Evolutionary conservation across 2,329 filamentous ascomycete genomes (phyloP), one percentile per base, ranked within the genome.

Genomic region (Ceratocystis cubensis): DNA sequence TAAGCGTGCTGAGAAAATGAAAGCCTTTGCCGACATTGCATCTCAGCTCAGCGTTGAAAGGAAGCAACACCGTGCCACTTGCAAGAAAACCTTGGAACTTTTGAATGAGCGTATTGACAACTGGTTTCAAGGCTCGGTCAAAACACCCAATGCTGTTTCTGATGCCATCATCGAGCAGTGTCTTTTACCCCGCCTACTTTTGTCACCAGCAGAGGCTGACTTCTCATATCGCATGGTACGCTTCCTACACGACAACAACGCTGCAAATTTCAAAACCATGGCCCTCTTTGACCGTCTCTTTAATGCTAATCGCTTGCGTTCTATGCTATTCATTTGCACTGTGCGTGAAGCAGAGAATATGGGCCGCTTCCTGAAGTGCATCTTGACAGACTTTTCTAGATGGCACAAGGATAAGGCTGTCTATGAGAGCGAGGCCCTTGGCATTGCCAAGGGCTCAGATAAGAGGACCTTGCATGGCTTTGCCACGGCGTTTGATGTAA

Each of bases 321-420:
- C 87, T 7, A 82, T 96, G 63, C 91, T 99, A 66, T 96, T 96
- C 74, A 86, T 88, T 61, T 95, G 89, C 73, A 96, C 92, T 0
- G 87, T 93, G 28, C 87, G 91, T 66, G 95, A 99, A 75, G 90
- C 91, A 0, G 90, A 96, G 74, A 91, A 96, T 70, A 79, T 99
- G n/a, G 94, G 91, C 13, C 88, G 89, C 28, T 97, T 99, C 75
- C 77, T 99, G 65, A 90, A 88, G 72, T 86, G 93, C 69, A 79
- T 94, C 1, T 78, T 99, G 10, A 84, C 86, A 68, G 91, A 96
- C 70, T 80, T 99, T 20, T 82, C 86, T 6, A 79, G 81, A 64
- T 99, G 95, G 94, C 94, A 97, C 75, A 82, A 83, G 28, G 87
- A 91, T 73, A 87, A 88, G 72, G 75, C 79, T 5, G 66, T 71